These are phyloP conservation scores for Dothideomycetes sp. DNA, from an alignment of 2,329 filamentous ascomycete genomes.

Conservation along the genomic window DNA sequence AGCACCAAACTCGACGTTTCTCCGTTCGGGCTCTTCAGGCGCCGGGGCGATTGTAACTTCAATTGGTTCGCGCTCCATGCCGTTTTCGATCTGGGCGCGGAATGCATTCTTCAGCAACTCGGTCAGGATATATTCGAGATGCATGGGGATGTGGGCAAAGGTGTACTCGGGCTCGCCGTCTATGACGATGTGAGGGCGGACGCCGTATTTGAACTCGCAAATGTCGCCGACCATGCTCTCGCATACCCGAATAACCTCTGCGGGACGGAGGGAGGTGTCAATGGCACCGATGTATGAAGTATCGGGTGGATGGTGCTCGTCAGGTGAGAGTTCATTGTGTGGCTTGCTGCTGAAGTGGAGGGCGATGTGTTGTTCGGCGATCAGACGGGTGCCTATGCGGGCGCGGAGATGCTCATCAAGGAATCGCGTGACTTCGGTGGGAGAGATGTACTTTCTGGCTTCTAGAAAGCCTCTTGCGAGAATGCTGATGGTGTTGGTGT, in stretches of 20 bases:
- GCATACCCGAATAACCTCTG: conserved; percentile 70
- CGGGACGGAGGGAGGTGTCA: conserved; percentile 76
- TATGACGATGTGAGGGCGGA: conserved; percentile 68
- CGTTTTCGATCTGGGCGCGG: conserved; percentile 78
- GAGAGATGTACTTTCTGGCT: conserved; percentile 78
- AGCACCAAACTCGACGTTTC: background rate
- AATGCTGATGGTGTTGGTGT: conserved; percentile 87
- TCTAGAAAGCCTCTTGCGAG: conserved; percentile 89
- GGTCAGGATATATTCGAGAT: conserved; percentile 94
- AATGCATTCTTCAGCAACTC: conserved; percentile 97
- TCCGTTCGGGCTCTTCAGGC: conserved; percentile 33
- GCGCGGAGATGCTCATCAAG: conserved; percentile 89
- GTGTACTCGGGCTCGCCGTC: conserved; percentile 78
- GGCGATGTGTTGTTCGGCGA: conserved; percentile 94
- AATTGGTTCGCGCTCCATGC: conserved; percentile 68
- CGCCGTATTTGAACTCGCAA: conserved; percentile 90
- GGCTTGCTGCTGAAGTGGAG: conserved; percentile 68
- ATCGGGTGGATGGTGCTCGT: conserved; percentile 22
- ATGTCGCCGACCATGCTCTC: conserved; percentile 90
- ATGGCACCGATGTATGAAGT: conserved; percentile 83
- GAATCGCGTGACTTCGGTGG: conserved; percentile 76
- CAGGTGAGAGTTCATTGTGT: conserved; percentile 46
- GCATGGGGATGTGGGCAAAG: conserved; percentile 89
- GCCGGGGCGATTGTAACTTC: conserved; percentile 82
- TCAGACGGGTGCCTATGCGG: conserved; percentile 83